These are phyloP conservation scores for Candida labiduridarum DNA, from an alignment of 1,139 yeast genomes.

Conservation along the genomic window DNA sequence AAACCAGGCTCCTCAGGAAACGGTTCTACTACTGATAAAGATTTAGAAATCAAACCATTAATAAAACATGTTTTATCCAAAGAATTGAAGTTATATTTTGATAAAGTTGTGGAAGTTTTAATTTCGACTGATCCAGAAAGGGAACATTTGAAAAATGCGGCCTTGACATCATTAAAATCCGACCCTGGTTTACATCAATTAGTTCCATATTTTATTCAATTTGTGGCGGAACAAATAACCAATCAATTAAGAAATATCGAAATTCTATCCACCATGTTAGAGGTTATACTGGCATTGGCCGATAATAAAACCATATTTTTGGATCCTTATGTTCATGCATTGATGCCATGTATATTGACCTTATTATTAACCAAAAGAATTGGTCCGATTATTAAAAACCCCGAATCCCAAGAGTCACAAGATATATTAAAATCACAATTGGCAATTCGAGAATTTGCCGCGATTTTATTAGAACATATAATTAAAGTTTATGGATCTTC, in stretches of 20 bases:
- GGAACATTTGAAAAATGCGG: slow-evolving; percentile 71
- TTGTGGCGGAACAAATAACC: slow-evolving; percentile 93
- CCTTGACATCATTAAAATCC: slow-evolving; percentile 76
- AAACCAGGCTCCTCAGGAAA: background rate
- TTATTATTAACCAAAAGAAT: slow-evolving; percentile 84
- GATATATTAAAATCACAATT: slow-evolving; percentile 45
- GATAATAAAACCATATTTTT: slow-evolving; percentile 85
- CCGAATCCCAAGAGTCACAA: slow-evolving; percentile 23
- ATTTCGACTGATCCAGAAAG: slow-evolving; percentile 59
- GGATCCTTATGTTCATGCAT: slow-evolving; percentile 94
- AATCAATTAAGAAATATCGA: slow-evolving; percentile 78
- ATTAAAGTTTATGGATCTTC: slow-evolving; percentile 80
- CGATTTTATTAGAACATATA: slow-evolving; percentile 77
- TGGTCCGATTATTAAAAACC: slow-evolving; percentile 57
- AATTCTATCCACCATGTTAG: slow-evolving; percentile 83
- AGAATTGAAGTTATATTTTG: slow-evolving; percentile 91
- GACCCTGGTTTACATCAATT: slow-evolving; percentile 97
- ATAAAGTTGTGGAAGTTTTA: slow-evolving; percentile 83
- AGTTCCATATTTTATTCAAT: slow-evolving; percentile 94
- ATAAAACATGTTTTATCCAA: slow-evolving; percentile 97
- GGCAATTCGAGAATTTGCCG: slow-evolving; percentile 85
- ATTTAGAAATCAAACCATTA: slow-evolving; percentile 82
- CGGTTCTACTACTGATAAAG: slow-evolving; percentile 42
- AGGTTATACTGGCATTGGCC: slow-evolving; percentile 82
- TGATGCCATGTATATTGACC: slow-evolving; percentile 94